These are phyloP conservation scores for Hymenoscyphus repandus DNA, from an alignment of 2,329 filamentous ascomycete species.

Conservation along the genomic window DNA sequence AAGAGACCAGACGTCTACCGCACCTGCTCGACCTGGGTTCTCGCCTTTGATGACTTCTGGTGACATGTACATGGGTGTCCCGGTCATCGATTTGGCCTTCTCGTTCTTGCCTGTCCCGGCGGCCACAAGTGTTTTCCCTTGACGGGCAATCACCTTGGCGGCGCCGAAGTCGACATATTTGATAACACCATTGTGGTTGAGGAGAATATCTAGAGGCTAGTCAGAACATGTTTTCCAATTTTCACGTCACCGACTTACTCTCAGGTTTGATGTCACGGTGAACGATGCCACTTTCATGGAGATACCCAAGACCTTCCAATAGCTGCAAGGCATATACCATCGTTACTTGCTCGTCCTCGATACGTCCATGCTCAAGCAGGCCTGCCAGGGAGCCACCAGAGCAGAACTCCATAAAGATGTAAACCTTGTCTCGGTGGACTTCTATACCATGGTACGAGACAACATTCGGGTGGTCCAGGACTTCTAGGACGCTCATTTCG, in stretches of 20 bases:
- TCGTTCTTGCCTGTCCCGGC: constrained; percentile 44
- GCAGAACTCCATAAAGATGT: constrained; percentile 99
- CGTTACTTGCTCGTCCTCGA: constrained; percentile 95
- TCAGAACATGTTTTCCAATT: constrained; percentile 9
- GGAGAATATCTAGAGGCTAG: constrained; percentile 66
- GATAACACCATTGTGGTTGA: constrained; percentile 96
- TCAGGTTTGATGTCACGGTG: constrained; percentile 98
- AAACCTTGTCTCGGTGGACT: constrained; percentile 97
- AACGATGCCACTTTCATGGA: constrained; percentile 86
- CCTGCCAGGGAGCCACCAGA: constrained; percentile 88
- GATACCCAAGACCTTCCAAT: constrained; percentile 86
- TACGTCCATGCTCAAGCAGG: constrained; percentile 88
- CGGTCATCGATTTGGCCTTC: constrained; percentile 85
- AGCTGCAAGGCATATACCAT: constrained; percentile 95
- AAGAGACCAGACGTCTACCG: constrained; percentile 93
- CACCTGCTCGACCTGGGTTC: constrained; percentile 71
- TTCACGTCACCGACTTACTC: constrained; percentile 53
- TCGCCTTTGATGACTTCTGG: constrained; percentile 96
- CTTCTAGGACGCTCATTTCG: constrained; percentile 94
- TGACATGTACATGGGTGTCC: constrained; percentile 99
- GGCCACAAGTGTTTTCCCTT: constrained; percentile 76
- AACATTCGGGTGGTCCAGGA: constrained; percentile 94
- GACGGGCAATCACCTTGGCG: constrained; percentile 91
- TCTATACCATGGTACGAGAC: constrained; percentile 98
- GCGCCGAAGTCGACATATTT: constrained; percentile 99